Base-by-base conservation (phyloP, 1,284 basidiomycete species). In the Tylopilus sp. region DNA sequence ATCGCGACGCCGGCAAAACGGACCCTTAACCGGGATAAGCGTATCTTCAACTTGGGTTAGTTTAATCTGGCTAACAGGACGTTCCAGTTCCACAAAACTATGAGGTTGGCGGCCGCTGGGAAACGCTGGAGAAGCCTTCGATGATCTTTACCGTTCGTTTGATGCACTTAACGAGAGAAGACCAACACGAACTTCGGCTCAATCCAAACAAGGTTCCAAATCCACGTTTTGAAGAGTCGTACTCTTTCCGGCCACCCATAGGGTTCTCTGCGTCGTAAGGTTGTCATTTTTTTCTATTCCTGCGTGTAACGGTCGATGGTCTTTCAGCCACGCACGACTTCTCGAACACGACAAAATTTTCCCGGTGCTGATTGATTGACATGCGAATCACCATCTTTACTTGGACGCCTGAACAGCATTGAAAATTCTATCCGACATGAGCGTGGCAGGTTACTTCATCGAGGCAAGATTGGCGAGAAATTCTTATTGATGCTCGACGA, bases 401-500 rank as follows among this genome's bases (percentile, higher is more conserved):
- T 64, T 85, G 16, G 86, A 87, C 13, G 64, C 3, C 64, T 80
- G 0, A 61, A 64, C 6, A 69, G 19, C 13, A 75, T 88, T 6
- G 77, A 79, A 18, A 65, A 67, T 26, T 80, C 83, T 0, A 70
- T 83, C 13, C 62, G 67, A 19, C 69, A 66, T 22, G 60, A 65
- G 1, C 59, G 64, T 0, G 79, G 78, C 59, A 83, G 83, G 67
- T 57, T 59, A 7, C 69, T 88, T 19, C 72, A 82, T 59, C 79
- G 79, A 10, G 81, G 82, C 57, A 86, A 84, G 67, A 79, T 86
- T 22, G 87, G 86, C 0, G 69, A 77, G 13, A 73, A 83, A 12
- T 78, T 82, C 53, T 36, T 84, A 7, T 60, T 88, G 24, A 79
- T 86, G 0, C 87, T 81, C 57, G 86, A 89, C 58, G 87, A 89